These are phyloP conservation scores for Rhizoctonia solani DNA, from an alignment of 1,284 basidiomycete genomes.

Conservation along the genomic window DNA sequence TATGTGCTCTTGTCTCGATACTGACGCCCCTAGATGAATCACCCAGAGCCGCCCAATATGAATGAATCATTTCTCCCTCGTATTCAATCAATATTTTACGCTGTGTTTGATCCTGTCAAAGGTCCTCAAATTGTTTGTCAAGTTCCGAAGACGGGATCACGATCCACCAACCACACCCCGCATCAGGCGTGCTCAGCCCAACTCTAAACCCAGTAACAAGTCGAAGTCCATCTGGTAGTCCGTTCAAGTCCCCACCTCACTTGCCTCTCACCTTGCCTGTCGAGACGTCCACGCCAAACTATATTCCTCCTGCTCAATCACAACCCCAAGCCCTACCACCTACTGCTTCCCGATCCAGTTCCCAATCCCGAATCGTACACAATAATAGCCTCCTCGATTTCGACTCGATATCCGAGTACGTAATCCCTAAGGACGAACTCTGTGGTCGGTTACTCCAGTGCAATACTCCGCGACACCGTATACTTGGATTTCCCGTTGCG, in stretches of 20 bases:
- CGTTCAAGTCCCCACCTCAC: conserved; percentile 26
- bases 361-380: conserved; percentile 53
- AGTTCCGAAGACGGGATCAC: conserved; percentile 83
- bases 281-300: conserved; percentile 45
- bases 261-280: conserved; percentile 19
- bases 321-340: conserved; percentile 46
- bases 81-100: conserved; percentile 86
- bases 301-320: conserved; percentile 54
- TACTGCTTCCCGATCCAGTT: conserved; percentile 22
- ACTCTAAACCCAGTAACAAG: conserved; percentile 39
- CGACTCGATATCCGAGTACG: conserved; percentile 87
- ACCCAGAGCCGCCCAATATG: conserved; percentile 26
- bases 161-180: conserved; percentile 49
- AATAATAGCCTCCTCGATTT: conserved; percentile 74
- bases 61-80: conserved; percentile 49
- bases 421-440: conserved; percentile 85
- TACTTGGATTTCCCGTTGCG: conserved; percentile 87
- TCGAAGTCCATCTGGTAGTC: conserved; percentile 33
- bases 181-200: conserved; percentile 51
- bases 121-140: conserved; percentile 88
- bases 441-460: conserved; percentile 89
- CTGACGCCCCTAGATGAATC: conserved; percentile 16
- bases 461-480: conserved; percentile 70
- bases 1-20: neutral
- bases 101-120: conserved; percentile 78